Conservation (phyloP, 768 basidiomycete species). For the Rhodotorula taiwanensis region DNA sequence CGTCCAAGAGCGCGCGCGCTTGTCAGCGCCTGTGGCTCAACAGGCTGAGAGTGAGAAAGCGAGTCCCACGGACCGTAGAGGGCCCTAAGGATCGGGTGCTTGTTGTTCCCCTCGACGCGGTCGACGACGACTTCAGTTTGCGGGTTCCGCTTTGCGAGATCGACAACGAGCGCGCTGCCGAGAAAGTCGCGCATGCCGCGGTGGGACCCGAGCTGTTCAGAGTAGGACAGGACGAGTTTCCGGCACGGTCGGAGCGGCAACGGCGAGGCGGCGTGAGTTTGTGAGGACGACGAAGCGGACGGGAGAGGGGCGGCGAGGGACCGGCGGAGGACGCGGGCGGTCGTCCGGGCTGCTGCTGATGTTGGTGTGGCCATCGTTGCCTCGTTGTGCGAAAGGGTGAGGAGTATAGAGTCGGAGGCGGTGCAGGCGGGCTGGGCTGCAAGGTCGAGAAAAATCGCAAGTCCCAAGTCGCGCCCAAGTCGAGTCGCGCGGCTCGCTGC, state of each 20-base stretch:
- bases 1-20: too few species aligned
- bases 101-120: conserved; percentile 57
- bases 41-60: background rate
- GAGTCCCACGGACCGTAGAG: conserved; percentile 62
- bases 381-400: too few species aligned
- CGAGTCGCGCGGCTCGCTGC: background rate
- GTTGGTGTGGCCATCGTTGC: background rate
- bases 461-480: too few species aligned
- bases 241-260: conserved; percentile 24
- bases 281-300: conserved; percentile 2
- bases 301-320: background rate
- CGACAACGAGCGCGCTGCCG: conserved; percentile 48
- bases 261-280: background rate
- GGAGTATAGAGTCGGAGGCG: too few species aligned
- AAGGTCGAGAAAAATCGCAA: too few species aligned
- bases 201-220: conserved; percentile 73
- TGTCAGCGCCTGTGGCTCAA: background rate
- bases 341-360: background rate
- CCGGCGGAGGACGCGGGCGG: conserved; percentile 2
- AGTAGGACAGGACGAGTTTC: conserved; percentile 73
- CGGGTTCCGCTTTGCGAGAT: conserved; percentile 64
- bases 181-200: conserved; percentile 64
- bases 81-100: conserved; percentile 70
- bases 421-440: too few species aligned
- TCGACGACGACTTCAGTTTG: conserved; percentile 78